A percentile compares a stretch with the other conserved stretches of the same genome.
Conservation (phyloP, 768 basidiomycete genomes). For the Asterophora lycoperdoides region DNA sequence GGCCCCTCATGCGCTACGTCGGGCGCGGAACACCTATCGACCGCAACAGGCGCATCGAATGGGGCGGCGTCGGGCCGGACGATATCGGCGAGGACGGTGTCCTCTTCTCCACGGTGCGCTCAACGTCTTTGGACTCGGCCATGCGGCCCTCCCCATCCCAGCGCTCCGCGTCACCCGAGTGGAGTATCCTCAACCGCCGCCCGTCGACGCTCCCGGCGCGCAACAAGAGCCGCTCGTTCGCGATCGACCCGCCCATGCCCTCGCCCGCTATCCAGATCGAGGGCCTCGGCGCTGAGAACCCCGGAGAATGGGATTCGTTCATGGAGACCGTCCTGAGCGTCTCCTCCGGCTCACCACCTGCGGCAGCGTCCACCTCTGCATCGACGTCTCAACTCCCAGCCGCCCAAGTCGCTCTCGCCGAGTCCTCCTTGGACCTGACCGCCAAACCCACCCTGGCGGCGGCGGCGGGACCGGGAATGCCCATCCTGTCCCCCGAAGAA, state of each 20-base stretch:
- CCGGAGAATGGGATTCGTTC: constrained; percentile 39
- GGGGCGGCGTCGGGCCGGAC: constrained; percentile 36
- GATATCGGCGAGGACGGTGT: constrained; percentile 43
- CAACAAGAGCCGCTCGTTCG: constrained; percentile 4
- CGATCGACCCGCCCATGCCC: constrained; percentile 13
- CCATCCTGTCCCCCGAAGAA: constrained; percentile 32
- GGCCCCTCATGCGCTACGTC: constrained; percentile 41
- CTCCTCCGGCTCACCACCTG: constrained; percentile 15
- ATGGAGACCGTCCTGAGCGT: constrained; percentile 35
- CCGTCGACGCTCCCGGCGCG: constrained; percentile 26
- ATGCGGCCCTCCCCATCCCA: constrained; percentile 19
- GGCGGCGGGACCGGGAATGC: constrained; percentile 10
- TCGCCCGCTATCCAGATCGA: constrained; percentile 28
- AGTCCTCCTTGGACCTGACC: too few species aligned
- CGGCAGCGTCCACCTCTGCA: constrained; percentile 11
- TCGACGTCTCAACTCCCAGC: constrained; percentile 8
- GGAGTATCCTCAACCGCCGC: constrained; percentile 34
- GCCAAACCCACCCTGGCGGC: not conserved
- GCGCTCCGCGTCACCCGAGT: constrained; percentile 38
- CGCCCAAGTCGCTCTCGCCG: not conserved
- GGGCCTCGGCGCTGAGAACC: constrained; percentile 27
- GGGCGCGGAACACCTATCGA: constrained; percentile 49
- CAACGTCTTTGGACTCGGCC: constrained; percentile 38
- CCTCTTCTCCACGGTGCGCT: constrained; percentile 34
- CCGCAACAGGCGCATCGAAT: constrained; percentile 37